Evolutionary conservation across 2,329 filamentous ascomycete genomes (phyloP).

Genomic region (Penicillium nordicum): DNA sequence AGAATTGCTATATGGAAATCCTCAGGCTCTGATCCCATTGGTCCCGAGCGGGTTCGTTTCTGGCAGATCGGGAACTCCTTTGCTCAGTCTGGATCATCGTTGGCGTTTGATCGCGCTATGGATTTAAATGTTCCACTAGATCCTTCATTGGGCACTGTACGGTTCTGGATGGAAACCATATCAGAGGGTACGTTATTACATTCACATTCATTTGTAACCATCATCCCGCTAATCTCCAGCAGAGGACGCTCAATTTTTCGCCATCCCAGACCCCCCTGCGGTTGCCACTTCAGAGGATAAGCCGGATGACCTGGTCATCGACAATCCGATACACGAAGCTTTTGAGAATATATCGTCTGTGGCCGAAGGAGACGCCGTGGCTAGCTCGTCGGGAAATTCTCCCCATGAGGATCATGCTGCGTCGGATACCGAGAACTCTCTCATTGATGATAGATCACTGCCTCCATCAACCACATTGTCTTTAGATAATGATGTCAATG

Average conservation of each 20-base stretch:
- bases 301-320: constrained; percentile 29
- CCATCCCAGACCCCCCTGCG: constrained; percentile 34
- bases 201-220: background rate
- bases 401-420: background rate
- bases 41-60: constrained; percentile 37
- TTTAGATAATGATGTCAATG: constrained; percentile 10
- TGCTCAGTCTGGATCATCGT: constrained; percentile 31
- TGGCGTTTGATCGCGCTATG: constrained; percentile 35
- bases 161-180: constrained; percentile 41
- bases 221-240: constrained; percentile 6
- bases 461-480: constrained; percentile 8
- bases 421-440: background rate
- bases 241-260: constrained; percentile 38
- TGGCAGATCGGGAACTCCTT: constrained; percentile 40
- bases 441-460: background rate
- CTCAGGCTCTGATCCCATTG: constrained; percentile 20
- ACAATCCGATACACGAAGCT: constrained; percentile 25
- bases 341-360: constrained; percentile 18
- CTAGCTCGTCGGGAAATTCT: constrained; percentile 28
- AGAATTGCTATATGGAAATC: constrained; percentile 35
- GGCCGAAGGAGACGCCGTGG: constrained; percentile 23
- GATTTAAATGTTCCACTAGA: constrained; percentile 32
- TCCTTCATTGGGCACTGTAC: constrained; percentile 26
- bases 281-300: constrained; percentile 26
- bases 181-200: constrained; percentile 31